A percentile compares a stretch with the other conserved stretches of the same genome.
These are phyloP conservation scores for Kwoniella sp. DNA, from an alignment of 768 basidiomycete genomes.

Conservation along the genomic window DNA sequence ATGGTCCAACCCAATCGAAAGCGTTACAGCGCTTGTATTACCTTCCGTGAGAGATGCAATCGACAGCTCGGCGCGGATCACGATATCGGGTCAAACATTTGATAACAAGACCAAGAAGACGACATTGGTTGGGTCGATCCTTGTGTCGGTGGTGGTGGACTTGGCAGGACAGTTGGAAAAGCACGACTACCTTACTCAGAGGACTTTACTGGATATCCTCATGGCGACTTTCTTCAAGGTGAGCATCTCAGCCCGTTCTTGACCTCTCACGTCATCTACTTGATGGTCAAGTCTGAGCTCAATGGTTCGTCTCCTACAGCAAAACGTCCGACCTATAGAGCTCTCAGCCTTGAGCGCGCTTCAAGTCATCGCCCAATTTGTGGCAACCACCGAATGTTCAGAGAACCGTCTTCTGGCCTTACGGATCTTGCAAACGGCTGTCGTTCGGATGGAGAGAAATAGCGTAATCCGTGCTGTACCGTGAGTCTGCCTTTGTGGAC, in stretches of 20 bases:
- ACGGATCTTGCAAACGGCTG: constrained; percentile 35
- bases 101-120: constrained; percentile 28
- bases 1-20: constrained; percentile 28
- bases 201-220: constrained; percentile 38
- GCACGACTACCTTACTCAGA: constrained; percentile 27
- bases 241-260: background rate
- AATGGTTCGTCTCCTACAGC: constrained; percentile 20
- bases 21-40: constrained; percentile 28
- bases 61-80: constrained; percentile 27
- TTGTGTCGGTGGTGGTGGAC: constrained; percentile 39
- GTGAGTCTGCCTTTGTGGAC: constrained; percentile 15
- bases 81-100: constrained; percentile 8
- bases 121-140: constrained; percentile 32
- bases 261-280: background rate
- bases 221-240: constrained; percentile 46
- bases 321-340: constrained; percentile 32
- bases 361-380: constrained; percentile 35
- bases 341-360: constrained; percentile 33
- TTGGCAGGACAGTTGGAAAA: constrained; percentile 25
- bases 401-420: constrained; percentile 39
- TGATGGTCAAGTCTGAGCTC: background rate
- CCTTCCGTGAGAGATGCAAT: constrained; percentile 35
- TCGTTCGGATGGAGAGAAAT: constrained; percentile 25
- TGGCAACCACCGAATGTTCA: constrained; percentile 16
- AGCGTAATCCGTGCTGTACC: constrained; percentile 31